Base-by-base conservation (phyloP, 2,329 filamentous ascomycete species). In the Aureobasidium subglaciale region DNA sequence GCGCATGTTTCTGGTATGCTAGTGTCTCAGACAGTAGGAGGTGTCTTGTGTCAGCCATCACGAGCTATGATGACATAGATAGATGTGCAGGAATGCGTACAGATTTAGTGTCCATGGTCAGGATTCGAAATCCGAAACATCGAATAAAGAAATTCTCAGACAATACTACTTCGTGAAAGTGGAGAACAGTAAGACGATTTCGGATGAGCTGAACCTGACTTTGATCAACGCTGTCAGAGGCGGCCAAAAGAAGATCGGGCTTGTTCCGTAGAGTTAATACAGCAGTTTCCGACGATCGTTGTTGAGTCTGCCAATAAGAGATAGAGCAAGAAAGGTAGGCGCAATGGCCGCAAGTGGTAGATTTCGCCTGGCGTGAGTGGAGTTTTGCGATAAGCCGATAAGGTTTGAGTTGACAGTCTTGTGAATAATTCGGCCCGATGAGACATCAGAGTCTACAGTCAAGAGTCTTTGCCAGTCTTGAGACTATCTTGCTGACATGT, bases 91-190 rank as follows among this genome's bases (percentile, higher is more conserved):
- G 37, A 40, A 24, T 24, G 16, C 27, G 22, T 27, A 16, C 16
- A 20, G n/a, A 16, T 37, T 27, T 7, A 34, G 29, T 32, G 10
- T 15, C 20, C 32, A 2, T 6, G 8, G 15, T 50, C 18, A n/a
- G 16, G 32, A 27, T 22, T 16, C n/a, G 30, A 15, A 27, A n/a
- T 38, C 15, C 32, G 13, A 29, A 38, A 22, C 4, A 49, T n/a
- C 4, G 5, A 38, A 50, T 24, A 50, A 29, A 38, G 32, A 50
- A 29, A 38, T 37, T n/a, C 46, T 50, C 22, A 50, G 30, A 50
- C 46, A 50, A 38, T 52, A 52, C 7, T 52, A 16, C 35, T 20
- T 20, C 32, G 18, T 37, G 46, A 50, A 16, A 50, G 46, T 38
- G 46, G 46, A 32, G 15, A 13, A 9, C 22, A 29, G 32, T 9